Percentiles rank a stretch among this genome's conserved stretches.
Conservation (phyloP, 306 rosid genomes). For the Macrotyloma uniflorum region DNA sequence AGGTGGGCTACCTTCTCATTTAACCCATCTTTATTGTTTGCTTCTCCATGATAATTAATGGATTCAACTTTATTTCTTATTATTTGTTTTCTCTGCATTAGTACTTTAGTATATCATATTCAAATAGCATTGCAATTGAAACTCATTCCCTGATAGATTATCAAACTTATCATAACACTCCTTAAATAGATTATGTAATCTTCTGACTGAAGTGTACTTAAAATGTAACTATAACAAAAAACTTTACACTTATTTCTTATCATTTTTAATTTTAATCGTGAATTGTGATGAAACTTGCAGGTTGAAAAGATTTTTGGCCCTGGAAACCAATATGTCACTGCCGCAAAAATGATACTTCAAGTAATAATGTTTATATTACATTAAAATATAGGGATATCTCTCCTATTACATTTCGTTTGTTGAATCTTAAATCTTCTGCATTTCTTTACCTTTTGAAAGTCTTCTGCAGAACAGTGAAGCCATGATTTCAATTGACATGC, state of each 20-base stretch:
- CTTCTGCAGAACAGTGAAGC: constrained; percentile 91
- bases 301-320: constrained; percentile 95
- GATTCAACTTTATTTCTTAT: background rate
- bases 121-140: background rate
- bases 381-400: background rate
- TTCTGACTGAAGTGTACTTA: background rate
- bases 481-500: constrained; percentile 98
- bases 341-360: constrained; percentile 99
- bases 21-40: constrained; percentile 26
- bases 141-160: background rate
- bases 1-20: constrained; percentile 54
- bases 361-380: constrained; percentile 44
- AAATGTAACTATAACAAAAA: constrained; percentile 1
- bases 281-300: constrained; percentile 48
- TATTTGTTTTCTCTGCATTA: background rate
- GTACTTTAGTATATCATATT: constrained; percentile 5
- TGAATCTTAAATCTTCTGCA: background rate
- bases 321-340: constrained; percentile 97
- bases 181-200: background rate
- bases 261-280: constrained; percentile 22
- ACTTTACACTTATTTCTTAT: background rate
- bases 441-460: background rate
- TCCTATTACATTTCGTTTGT: background rate
- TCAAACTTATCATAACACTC: background rate
- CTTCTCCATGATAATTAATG: constrained; percentile 2